Percentiles rank a stretch among this genome's conserved stretches.
Evolutionary conservation across 768 basidiomycete genomes (phyloP).

Genomic region (Russula sp.): DNA sequence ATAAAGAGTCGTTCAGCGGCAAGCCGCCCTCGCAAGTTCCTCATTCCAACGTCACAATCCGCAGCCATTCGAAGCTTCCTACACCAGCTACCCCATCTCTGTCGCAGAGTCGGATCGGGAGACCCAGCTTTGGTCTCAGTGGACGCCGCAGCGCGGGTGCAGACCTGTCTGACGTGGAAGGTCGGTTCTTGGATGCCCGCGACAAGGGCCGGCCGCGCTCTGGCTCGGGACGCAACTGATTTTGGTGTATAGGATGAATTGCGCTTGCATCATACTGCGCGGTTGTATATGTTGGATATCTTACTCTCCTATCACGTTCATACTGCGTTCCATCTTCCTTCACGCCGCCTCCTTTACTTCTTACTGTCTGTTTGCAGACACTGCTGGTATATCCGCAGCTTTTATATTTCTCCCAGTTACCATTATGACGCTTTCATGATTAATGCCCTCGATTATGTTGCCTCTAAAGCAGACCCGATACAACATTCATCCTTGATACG

Average conservation of each 20-base stretch:
- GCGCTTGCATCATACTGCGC: not conserved
- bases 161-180: constrained; percentile 19
- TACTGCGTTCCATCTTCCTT: constrained; percentile 6
- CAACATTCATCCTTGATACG: constrained; percentile 11
- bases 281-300: constrained; percentile 13
- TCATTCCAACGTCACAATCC: constrained; percentile 26
- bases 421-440: constrained; percentile 10
- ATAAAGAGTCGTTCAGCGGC: constrained; percentile 9
- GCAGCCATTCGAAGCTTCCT: constrained; percentile 24
- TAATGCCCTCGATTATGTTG: constrained; percentile 17
- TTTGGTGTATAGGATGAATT: not conserved
- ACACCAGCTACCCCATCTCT: constrained; percentile 19
- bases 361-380: not conserved
- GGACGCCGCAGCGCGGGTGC: constrained; percentile 26
- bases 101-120: constrained; percentile 29
- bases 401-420: not conserved
- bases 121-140: constrained; percentile 20
- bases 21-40: constrained; percentile 13
- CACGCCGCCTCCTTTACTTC: not conserved
- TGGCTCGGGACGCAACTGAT: constrained; percentile 21
- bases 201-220: constrained; percentile 24
- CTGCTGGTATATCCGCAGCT: not conserved
- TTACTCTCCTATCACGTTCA: not conserved
- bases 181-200: constrained; percentile 16
- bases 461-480: not conserved